Base-by-base conservation (phyloP, 306 rosid species). In the Castanospermum australe region DNA sequence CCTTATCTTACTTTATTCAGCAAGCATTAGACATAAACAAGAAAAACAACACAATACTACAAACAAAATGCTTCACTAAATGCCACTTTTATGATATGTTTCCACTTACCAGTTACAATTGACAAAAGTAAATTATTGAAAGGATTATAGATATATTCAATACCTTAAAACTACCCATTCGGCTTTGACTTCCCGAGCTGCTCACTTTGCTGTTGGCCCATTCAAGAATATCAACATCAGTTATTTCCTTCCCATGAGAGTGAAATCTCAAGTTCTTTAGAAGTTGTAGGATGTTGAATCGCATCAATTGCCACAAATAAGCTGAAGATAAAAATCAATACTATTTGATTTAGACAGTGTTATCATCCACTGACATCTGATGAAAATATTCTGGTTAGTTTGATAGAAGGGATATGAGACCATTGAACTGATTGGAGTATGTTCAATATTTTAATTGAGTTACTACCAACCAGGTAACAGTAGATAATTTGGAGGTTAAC, bases 291-390 rank as follows among this genome's bases (percentile, higher is more conserved):
- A 90, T 95, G 83, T 90, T 93, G 88, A 50, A 92, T 71, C 97
- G 84, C 98, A 95, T 93, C 90, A 95, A 81, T 88, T 95, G 99
- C 99, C 99, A 95, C 89, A 95, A 84, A 81, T 87, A 95, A 75
- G 98, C 99, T 95, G 88, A 77, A 79, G 69, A 82, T 28, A 75
- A 66, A 66, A 65, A 50, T 75, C 56, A 65, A 33, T 13, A 73
- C 28, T 17, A 12, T 68, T 73, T 44, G 63, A 25, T 51, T 80
- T 68, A 84, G 67, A 50, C 21, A 56, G 5, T 39, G 50, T 15
- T 12, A 2, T 15, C 24, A 52, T 25, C 41, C 5, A 17, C 35
- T 15, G 5, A 47, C 6, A 24, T 59, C 22, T 5, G 41, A 54
- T 25, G 24, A 67, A 42, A 76, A 42, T 14, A 47, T 32, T 52